A percentile compares a stretch with the other conserved stretches of the same genome.
These are phyloP conservation scores for Podila epigama DNA, from an alignment of 192 early-diverging fungal genomes.

Conservation along the genomic window DNA sequence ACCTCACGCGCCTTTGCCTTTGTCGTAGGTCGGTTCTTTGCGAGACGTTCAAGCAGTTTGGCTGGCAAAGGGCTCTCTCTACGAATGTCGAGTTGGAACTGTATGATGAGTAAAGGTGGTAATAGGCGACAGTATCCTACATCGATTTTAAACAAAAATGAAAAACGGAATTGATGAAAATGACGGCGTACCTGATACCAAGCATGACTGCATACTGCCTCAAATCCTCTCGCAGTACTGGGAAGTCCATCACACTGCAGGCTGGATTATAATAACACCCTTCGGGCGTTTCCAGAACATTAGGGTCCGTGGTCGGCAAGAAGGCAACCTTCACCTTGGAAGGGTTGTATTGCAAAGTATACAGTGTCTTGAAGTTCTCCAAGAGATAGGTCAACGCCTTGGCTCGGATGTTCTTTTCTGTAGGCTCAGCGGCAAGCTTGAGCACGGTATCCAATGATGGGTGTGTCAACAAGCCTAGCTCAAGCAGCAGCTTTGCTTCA, in stretches of 20 bases:
- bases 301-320: conserved; percentile 60
- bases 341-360: conserved; percentile 60
- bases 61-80: conserved; percentile 60
- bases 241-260: conserved; percentile 70
- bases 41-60: conserved; percentile 49
- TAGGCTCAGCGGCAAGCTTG: conserved; percentile 37
- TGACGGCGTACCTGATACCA: conserved; percentile 54
- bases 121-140: no score
- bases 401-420: conserved; percentile 41
- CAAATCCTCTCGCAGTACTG: conserved; percentile 65
- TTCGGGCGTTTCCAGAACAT: conserved; percentile 58
- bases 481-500: conserved; percentile 53
- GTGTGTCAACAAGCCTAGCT: conserved; percentile 56
- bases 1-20: conserved; percentile 54
- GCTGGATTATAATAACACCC: conserved; percentile 72
- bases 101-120: no score
- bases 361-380: conserved; percentile 68
- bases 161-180: not conserved
- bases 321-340: conserved; percentile 59
- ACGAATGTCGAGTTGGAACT: no score
- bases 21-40: conserved; percentile 23
- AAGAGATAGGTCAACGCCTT: conserved; percentile 74
- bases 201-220: conserved; percentile 63
- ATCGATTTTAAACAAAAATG: not conserved
- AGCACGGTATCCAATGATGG: conserved; percentile 54